phyloP scores from a whole-genome alignment of 2,329 filamentous ascomycete genomes.

The Fusarium torulosum region DNA sequence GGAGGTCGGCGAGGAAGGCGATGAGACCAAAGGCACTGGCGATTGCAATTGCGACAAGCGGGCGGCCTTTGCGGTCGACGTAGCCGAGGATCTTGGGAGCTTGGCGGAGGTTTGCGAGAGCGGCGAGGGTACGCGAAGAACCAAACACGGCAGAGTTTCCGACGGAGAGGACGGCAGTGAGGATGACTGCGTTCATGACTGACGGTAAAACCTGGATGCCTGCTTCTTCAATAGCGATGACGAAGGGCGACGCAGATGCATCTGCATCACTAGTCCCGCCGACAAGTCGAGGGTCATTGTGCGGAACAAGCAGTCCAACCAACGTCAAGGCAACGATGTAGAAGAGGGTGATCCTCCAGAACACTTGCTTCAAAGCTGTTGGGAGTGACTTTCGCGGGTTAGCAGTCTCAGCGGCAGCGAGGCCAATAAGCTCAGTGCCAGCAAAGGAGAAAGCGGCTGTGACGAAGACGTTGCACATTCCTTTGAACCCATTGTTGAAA shows the following conservation, averaged over 20 bases:
- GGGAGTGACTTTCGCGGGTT: slow-evolving; percentile 86
- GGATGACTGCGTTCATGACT: slow-evolving; percentile 95
- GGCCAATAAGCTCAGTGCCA: slow-evolving; percentile 80
- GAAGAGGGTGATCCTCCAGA: slow-evolving; percentile 93
- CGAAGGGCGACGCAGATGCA: slow-evolving; percentile 86
- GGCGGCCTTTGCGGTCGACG: slow-evolving; percentile 85
- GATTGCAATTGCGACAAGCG: slow-evolving; percentile 77
- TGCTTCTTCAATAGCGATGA: slow-evolving; percentile 89
- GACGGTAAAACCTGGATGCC: slow-evolving; percentile 85
- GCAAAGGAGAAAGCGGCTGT: slow-evolving; percentile 82
- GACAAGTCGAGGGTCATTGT: slow-evolving; percentile 74
- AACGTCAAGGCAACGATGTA: slow-evolving; percentile 86
- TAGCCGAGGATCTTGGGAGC: slow-evolving; percentile 83
- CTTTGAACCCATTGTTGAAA: slow-evolving; percentile 86
- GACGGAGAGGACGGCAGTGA: slow-evolving; percentile 89
- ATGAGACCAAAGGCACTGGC: slow-evolving; percentile 78
- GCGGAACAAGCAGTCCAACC: slow-evolving; percentile 85
- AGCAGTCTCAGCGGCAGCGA: slow-evolving; percentile 82
- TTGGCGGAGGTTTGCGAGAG: slow-evolving; percentile 88
- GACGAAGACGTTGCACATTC: slow-evolving; percentile 82
- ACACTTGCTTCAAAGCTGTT: slow-evolving; percentile 91
- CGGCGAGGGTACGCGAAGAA: slow-evolving; percentile 88
- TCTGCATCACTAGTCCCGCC: slow-evolving; percentile 68
- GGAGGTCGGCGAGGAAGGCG: slow-evolving; percentile 78
- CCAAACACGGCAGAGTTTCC: slow-evolving; percentile 94